Evolutionary conservation across 345 rosid genomes (phyloP).

Genomic region (Trapa incisa): DNA sequence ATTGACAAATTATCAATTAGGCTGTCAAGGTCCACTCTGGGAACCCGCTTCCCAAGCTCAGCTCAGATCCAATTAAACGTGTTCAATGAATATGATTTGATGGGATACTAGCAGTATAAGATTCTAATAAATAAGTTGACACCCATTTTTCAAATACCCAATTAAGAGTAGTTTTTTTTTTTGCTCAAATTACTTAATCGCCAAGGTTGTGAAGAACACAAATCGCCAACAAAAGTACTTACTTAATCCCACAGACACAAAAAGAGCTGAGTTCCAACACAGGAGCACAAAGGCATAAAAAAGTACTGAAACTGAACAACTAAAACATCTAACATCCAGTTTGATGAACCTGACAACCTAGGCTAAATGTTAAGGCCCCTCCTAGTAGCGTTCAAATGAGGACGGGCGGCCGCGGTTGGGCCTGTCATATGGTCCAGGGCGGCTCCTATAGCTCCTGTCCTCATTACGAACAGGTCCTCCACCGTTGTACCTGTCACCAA

Average conservation of each 20-base stretch:
- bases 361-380: background rate
- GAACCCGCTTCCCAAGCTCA: too few relatives aligned
- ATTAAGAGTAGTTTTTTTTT: too few relatives aligned
- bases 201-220: background rate
- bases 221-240: background rate
- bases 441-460: slow-evolving; percentile 58
- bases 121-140: too few relatives aligned
- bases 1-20: too few relatives aligned
- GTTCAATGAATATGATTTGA: too few relatives aligned
- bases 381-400: slow-evolving; percentile 66
- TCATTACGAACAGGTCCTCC: slow-evolving; percentile 67
- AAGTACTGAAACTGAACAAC: background rate
- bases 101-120: too few relatives aligned
- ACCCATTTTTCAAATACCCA: too few relatives aligned
- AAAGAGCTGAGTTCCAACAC: background rate
- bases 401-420: slow-evolving; percentile 59
- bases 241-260: background rate
- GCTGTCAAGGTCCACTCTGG: too few relatives aligned
- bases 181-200: too few relatives aligned
- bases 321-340: background rate
- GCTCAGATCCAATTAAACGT: too few relatives aligned
- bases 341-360: background rate
- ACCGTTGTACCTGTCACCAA: slow-evolving; percentile 48
- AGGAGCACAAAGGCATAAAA: background rate
- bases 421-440: slow-evolving; percentile 72